phyloP scores from a whole-genome alignment of 148 eudicot species.

The Talinum fruticosum region DNA sequence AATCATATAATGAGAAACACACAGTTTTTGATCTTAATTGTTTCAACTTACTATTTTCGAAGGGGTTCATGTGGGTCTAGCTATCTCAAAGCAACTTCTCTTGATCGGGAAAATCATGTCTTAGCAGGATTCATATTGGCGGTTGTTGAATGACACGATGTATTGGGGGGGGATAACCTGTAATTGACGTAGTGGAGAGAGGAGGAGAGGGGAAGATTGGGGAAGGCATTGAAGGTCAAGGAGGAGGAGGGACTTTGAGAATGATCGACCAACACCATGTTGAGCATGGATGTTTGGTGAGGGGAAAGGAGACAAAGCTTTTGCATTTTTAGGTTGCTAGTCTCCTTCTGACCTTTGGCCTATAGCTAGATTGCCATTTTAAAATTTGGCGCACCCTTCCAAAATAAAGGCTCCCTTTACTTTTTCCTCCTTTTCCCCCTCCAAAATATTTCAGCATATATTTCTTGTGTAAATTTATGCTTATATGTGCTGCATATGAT shows the following conservation, averaged over 20 bases:
- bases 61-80: too few species aligned
- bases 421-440: background rate
- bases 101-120: too few species aligned
- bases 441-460: too few species aligned
- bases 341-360: slow-evolving; percentile 23
- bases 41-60: background rate
- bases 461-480: too few species aligned
- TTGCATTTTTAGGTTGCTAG: slow-evolving; percentile 13
- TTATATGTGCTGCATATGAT: too few species aligned
- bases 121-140: background rate
- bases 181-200: slow-evolving; percentile 34
- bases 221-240: slow-evolving; percentile 5
- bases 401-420: too few species aligned
- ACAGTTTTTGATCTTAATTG: too few species aligned
- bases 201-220: slow-evolving; percentile 27
- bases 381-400: slow-evolving; percentile 5
- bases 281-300: slow-evolving; percentile 8
- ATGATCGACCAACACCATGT: slow-evolving; percentile 23
- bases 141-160: background rate
- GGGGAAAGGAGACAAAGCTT: slow-evolving; percentile 1
- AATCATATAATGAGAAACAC: background rate
- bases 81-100: too few species aligned
- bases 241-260: background rate
- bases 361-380: background rate
- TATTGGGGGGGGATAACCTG: too few species aligned